Conservation (phyloP, 2,329 filamentous ascomycete species). For the Cordyceps tenuipes region DNA sequence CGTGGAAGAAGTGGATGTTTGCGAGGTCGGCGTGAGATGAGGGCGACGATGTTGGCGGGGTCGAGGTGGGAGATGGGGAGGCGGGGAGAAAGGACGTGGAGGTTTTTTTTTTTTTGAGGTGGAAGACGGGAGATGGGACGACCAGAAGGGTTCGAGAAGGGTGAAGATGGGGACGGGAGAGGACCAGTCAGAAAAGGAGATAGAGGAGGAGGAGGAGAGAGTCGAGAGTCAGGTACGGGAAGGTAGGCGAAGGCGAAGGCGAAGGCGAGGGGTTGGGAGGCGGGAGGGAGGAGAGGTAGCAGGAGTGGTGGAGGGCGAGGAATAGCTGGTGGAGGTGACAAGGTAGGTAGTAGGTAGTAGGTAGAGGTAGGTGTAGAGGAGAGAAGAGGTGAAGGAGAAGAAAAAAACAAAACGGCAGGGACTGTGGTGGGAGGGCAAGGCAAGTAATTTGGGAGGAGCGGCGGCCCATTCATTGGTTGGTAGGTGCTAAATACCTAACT, state of each 20-base stretch:
- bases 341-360: too few species aligned
- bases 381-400: conserved; percentile 27
- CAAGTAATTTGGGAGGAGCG: too few species aligned
- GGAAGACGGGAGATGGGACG: conserved; percentile 13
- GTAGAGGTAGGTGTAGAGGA: conserved; percentile 14
- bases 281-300: conserved; percentile 16
- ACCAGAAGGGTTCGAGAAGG: conserved; percentile 10
- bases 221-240: neutral
- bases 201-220: conserved; percentile 12
- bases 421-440: neutral
- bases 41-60: conserved; percentile 17
- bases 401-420: conserved; percentile 9
- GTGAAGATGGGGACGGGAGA: conserved; percentile 15
- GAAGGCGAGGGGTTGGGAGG: conserved; percentile 13
- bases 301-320: conserved; percentile 18
- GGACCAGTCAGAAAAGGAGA: conserved; percentile 14
- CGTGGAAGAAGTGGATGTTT: conserved; percentile 10
- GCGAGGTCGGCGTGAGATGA: conserved; percentile 10
- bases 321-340: conserved; percentile 17
- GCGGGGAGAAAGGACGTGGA: conserved; percentile 14
- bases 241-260: conserved; percentile 6
- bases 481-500: too few species aligned
- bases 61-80: conserved; percentile 17
- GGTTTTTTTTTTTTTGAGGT: conserved; percentile 2
- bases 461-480: too few species aligned